Evolutionary conservation across 768 basidiomycete genomes (phyloP).

Genomic region (Russula ochroleuca): DNA sequence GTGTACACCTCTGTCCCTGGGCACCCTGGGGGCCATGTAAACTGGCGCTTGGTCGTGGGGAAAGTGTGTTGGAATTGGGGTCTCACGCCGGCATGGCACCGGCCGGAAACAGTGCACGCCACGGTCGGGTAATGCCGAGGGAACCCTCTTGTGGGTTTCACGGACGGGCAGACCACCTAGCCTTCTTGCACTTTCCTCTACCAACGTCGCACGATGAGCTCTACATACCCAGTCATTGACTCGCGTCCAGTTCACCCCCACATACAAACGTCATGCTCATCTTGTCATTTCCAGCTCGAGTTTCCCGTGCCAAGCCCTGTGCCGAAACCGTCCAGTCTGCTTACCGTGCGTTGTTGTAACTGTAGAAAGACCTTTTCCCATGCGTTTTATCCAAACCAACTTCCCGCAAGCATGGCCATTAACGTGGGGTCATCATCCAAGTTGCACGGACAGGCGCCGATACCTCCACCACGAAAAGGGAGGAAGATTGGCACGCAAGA

Average conservation of each 20-base stretch:
- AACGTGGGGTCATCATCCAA: conserved; percentile 20
- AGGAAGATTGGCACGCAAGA: conserved; percentile 88
- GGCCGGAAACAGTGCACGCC: no score
- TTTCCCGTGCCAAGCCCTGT: conserved; percentile 60
- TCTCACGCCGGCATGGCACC: no score
- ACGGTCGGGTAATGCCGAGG: neutral
- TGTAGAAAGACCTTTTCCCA: conserved; percentile 60
- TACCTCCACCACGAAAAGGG: conserved; percentile 41
- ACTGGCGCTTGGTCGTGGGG: no score
- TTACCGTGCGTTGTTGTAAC: conserved; percentile 65
- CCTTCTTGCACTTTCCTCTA: neutral
- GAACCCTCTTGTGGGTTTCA: no score
- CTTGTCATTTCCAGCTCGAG: conserved; percentile 55
- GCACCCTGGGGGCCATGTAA: no score
- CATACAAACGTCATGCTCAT: conserved; percentile 56
- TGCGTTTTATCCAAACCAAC: conserved; percentile 63
- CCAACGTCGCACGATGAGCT: conserved; percentile 38
- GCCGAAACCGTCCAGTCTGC: conserved; percentile 52
- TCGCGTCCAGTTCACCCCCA: conserved; percentile 68
- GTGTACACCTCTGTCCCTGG: no score
- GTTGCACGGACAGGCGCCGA: conserved; percentile 14
- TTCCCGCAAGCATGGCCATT: conserved; percentile 29
- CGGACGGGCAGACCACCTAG: neutral
- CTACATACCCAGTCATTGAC: conserved; percentile 47
- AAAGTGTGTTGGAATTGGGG: no score